phyloP scores from a whole-genome alignment of 495 filamentous ascomycete genomes.

The Amphirosellinia nigrospora region DNA sequence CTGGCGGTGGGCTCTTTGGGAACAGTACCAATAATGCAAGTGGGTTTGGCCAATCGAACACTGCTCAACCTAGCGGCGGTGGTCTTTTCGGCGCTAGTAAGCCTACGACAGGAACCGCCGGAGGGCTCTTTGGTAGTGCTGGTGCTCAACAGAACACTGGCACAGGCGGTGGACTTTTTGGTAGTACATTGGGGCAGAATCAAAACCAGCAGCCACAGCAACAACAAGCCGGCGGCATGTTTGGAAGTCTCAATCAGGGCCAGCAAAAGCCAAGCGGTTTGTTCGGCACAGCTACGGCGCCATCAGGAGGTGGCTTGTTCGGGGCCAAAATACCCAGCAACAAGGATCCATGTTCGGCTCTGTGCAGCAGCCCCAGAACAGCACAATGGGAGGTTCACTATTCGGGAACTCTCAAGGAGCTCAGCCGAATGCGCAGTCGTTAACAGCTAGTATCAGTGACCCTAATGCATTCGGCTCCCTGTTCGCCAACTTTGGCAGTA shows the following conservation, averaged over 20 bases:
- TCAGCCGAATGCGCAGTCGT: conserved; percentile 59
- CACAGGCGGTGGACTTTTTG: conserved; percentile 59
- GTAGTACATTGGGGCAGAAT: conserved; percentile 46
- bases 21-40: conserved; percentile 37
- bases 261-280: conserved; percentile 51
- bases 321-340: conserved; percentile 57
- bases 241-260: conserved; percentile 48
- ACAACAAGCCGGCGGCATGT: conserved; percentile 45
- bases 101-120: conserved; percentile 49
- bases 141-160: conserved; percentile 43
- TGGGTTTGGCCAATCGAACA: conserved; percentile 38
- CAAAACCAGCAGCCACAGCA: conserved; percentile 66
- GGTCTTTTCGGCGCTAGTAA: conserved; percentile 70
- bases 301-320: conserved; percentile 65
- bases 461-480: conserved; percentile 84
- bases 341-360: conserved; percentile 52
- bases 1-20: conserved; percentile 55
- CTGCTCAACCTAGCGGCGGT: conserved; percentile 52
- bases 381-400: conserved; percentile 48
- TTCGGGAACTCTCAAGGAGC: conserved; percentile 48
- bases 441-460: conserved; percentile 78
- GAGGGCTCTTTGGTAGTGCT: conserved; percentile 54
- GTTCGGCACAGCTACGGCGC: conserved; percentile 46
- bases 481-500: conserved; percentile 71
- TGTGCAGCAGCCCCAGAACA: conserved; percentile 56